Base-by-base conservation (phyloP, 169 alveolate species). In the Fabrea salina region DNA sequence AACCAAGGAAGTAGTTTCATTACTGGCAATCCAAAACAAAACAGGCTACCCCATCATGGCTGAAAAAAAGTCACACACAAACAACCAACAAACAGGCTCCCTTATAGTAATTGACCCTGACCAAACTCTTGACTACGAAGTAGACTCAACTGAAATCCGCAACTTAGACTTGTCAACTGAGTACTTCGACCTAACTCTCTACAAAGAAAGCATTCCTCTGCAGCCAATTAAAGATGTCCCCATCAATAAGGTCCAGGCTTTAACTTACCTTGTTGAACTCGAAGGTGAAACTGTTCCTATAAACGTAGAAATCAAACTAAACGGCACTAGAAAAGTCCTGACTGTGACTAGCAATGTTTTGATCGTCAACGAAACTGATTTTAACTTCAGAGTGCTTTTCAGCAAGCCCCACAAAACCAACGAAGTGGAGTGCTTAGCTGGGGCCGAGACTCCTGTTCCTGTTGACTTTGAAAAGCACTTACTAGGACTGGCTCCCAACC, bases 161-260 rank as follows among this genome's bases (percentile, higher is more conserved):
- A n/a, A n/a, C n/a, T 25, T 68, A n/a, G 30, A 68, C 78, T 13
- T 68, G 40, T 68, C 78, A n/a, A 35, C 40, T 25, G 78, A 68
- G 39, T 68, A 40, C 16, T 32, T 68, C 8, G 35, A 37, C 39
- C 32, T 68, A 1, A 40, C 44, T 4, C 16, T 68, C 19, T 40
- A 25, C n/a, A 40, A 37, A 19, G 25, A 40, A 13, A 8, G 8
- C 25, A 33, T 16, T 16, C 50, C 41, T 8, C 35, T 19, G 8
- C n/a, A 39, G 7, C 32, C 35, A 16, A 13, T 37, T 11, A 13
- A 68, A 16, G n/a, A 68, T 25, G 30, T 68, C 22, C 57, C 57
- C 8, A 40, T 68, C n/a, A 68, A 47, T 43, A 68, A 68, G 30
- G 78, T 68, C 1, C 64, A 47, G 32, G 8, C 41, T 1, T 43